A percentile compares a stretch with the other conserved stretches of the same genome.
Evolutionary conservation across 2,329 filamentous ascomycete species (phyloP).

Genomic region (Sclerotiophoma versabilis): DNA sequence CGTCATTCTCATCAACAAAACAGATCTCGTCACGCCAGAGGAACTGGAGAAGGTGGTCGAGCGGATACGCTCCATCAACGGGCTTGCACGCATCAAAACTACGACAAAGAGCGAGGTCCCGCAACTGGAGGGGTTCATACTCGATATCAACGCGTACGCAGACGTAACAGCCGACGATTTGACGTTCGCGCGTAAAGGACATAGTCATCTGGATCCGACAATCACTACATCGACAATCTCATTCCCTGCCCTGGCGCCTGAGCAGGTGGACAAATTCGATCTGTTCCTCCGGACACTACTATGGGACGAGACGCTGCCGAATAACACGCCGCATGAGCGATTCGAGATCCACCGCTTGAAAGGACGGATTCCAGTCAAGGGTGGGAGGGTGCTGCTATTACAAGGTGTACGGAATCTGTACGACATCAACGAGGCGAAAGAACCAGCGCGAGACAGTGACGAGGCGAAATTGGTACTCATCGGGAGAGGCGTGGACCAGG

Average conservation of each 20-base stretch:
- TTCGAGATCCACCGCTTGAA: constrained; percentile 92
- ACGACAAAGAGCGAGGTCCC: constrained; percentile 83
- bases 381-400: constrained; percentile 75
- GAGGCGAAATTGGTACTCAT: constrained; percentile 45
- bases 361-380: constrained; percentile 71
- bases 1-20: constrained; percentile 93
- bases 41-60: constrained; percentile 74
- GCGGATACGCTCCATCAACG: constrained; percentile 85
- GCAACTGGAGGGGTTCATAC: constrained; percentile 80
- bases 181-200: constrained; percentile 76
- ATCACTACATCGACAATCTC: constrained; percentile 83
- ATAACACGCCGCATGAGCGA: constrained; percentile 22
- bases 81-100: constrained; percentile 81
- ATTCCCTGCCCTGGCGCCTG: constrained; percentile 65
- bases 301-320: constrained; percentile 76
- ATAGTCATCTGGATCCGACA: constrained; percentile 90
- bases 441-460: background rate
- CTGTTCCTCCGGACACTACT: constrained; percentile 81
- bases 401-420: constrained; percentile 95
- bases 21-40: constrained; percentile 76
- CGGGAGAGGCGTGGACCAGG: constrained; percentile 38
- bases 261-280: constrained; percentile 72
- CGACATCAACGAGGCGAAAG: constrained; percentile 74
- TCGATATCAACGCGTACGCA: constrained; percentile 94
- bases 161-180: constrained; percentile 70